phyloP scores from a whole-genome alignment of 106 monocot species.

The Acanthochlamys bracteata region DNA sequence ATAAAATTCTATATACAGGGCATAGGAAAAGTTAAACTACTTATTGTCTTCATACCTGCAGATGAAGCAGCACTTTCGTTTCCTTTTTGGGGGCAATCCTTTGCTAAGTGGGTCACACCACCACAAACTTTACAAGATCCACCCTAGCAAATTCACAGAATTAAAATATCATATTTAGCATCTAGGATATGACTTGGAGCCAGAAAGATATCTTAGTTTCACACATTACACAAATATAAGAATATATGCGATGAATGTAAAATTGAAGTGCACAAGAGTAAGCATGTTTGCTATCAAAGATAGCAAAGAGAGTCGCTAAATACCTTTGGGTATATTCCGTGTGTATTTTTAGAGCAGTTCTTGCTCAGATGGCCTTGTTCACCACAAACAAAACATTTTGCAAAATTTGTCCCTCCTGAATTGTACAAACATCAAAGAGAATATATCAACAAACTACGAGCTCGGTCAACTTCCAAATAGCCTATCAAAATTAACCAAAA shows the following conservation, averaged over 20 bases:
- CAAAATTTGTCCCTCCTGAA: slow-evolving; percentile 91
- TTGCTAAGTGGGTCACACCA: slow-evolving; percentile 85
- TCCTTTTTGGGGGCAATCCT: slow-evolving; percentile 81
- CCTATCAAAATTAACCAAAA: too few relatives aligned
- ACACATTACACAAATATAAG: background rate
- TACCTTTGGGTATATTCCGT: slow-evolving; percentile 99
- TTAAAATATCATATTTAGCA: background rate
- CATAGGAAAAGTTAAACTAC: slow-evolving; percentile 14
- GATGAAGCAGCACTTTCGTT: slow-evolving; percentile 21
- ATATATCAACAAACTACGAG: background rate
- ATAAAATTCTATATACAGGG: background rate
- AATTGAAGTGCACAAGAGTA: too few relatives aligned
- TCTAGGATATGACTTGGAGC: background rate
- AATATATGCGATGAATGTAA: background rate
- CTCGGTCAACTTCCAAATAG: too few relatives aligned
- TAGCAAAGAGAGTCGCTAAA: background rate
- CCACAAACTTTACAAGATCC: slow-evolving; percentile 94
- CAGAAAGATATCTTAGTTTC: background rate
- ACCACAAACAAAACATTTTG: slow-evolving; percentile 84
- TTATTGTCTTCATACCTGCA: slow-evolving; percentile 11
- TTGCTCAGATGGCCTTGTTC: slow-evolving; percentile 88
- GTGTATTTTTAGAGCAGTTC: slow-evolving; percentile 79
- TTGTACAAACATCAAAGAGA: slow-evolving; percentile 4
- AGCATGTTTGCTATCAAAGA: too few relatives aligned
- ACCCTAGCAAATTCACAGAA: slow-evolving; percentile 40